Base-by-base conservation (phyloP, 345 rosid species). In the Gossypium herbaceum region DNA sequence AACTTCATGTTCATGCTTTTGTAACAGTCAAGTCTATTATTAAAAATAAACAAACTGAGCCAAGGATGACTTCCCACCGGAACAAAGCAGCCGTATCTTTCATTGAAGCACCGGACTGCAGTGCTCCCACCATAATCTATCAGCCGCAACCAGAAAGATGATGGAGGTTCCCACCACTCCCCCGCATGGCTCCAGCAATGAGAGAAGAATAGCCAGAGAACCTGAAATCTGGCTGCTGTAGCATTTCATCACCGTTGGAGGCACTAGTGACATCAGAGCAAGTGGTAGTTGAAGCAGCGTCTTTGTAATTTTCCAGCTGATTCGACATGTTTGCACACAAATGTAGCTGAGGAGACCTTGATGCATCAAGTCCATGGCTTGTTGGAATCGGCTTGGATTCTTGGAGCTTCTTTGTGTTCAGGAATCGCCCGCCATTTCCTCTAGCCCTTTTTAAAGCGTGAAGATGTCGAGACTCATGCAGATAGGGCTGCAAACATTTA, bases 1-100 rank as follows among this genome's bases (percentile, higher is more conserved):
- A 64, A 41, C 50, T 41, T 7, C 9, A n/a, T 10, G 69, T 64
- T 1, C 50, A 39, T 41, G 50, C 24, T 64, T 64, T n/a, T n/a
- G 69, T n/a, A 64, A 39, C 24, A 41, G 69, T 64, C n/a, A 4
- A 12, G 41, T 5, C 12, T n/a, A 20, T 22, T 34, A 68, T 5
- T 20, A 39, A 55, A n/a, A 0, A 55, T 24, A 78, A 73, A 50
- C 70, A 75, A 72, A 70, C 67, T 77, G 82, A 87, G 97, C 97
- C 97, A 92, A 90, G 96, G 97, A 92, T 90, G 97, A 90, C 94
- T 90, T 92, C 92, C 97, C 97, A 73, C 60, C 12, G 85, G 88
- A 77, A 76, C 73, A 73, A 68, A 73, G 88, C 89, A 79, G 85
- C 80, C 81, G 78, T 11, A 68, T 80, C 39, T 34, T 29, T 34